Evolutionary conservation across 768 basidiomycete species (phyloP).

Genomic region (Tricholoma terreum): DNA sequence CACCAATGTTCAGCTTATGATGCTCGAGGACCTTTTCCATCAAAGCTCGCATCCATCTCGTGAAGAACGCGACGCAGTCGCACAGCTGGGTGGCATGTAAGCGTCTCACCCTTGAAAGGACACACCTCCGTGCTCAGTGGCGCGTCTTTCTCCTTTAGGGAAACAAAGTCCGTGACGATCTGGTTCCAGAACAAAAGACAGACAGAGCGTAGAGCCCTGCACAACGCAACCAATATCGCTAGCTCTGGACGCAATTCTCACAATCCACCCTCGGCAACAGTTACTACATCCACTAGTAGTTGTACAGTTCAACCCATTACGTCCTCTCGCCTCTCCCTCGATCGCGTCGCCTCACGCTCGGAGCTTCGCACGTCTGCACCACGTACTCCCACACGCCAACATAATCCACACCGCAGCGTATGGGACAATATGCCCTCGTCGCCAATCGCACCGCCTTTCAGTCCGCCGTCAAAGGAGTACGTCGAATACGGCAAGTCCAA

Average conservation of each 20-base stretch:
- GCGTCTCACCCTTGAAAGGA: slow-evolving; percentile 21
- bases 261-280: slow-evolving; percentile 17
- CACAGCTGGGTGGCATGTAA: slow-evolving; percentile 61
- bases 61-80: slow-evolving; percentile 64
- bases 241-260: slow-evolving; percentile 21
- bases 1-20: slow-evolving; percentile 61
- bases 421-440: slow-evolving; percentile 65
- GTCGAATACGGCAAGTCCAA: slow-evolving; percentile 47
- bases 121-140: slow-evolving; percentile 11
- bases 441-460: slow-evolving; percentile 52
- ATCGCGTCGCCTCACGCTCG: slow-evolving; percentile 54
- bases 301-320: slow-evolving; percentile 19
- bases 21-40: slow-evolving; percentile 74
- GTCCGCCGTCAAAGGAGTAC: slow-evolving; percentile 47
- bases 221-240: slow-evolving; percentile 30
- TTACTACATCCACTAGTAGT: slow-evolving; percentile 22
- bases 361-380: slow-evolving; percentile 43
- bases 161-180: slow-evolving; percentile 68
- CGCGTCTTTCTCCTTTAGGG: slow-evolving; percentile 36
- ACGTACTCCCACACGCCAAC: slow-evolving; percentile 38
- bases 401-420: slow-evolving; percentile 35
- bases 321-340: slow-evolving; percentile 47
- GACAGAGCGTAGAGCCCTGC: slow-evolving; percentile 56
- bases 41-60: slow-evolving; percentile 72
- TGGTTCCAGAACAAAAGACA: slow-evolving; percentile 87